Evolutionary conservation across 805 yeast species (phyloP).

Genomic region (Ogataea wickerhamii): DNA sequence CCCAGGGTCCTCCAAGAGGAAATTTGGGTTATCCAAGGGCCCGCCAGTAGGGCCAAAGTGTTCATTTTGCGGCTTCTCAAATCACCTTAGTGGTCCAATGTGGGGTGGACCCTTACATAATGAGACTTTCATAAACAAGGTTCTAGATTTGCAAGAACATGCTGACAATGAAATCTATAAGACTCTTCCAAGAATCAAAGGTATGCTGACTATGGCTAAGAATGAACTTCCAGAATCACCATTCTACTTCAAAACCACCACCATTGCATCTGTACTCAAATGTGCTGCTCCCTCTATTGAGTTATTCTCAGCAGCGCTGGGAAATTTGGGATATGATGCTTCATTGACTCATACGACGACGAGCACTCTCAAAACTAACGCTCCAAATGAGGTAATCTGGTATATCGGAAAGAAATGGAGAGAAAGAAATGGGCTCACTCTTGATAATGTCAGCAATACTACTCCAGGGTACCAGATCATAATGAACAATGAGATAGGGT

Average conservation of each 20-base stretch:
- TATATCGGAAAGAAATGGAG: conserved; percentile 66
- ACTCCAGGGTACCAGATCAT: conserved; percentile 59
- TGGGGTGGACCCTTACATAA: conserved; percentile 84
- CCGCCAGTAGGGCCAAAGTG: conserved; percentile 62
- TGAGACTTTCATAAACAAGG: conserved; percentile 57
- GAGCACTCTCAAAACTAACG: conserved; percentile 84
- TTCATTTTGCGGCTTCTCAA: conserved; percentile 61
- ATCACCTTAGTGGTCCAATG: conserved; percentile 94
- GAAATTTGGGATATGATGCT: conserved; percentile 77
- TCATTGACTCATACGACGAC: conserved; percentile 88
- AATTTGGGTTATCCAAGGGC: conserved; percentile 62
- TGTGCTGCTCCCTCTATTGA: conserved; percentile 81
- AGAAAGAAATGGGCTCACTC: conserved; percentile 38
- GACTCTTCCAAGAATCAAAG: conserved; percentile 80
- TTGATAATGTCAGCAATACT: conserved; percentile 42
- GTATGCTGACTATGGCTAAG: conserved; percentile 84
- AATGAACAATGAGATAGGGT: conserved; percentile 38
- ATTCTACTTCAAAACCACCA: conserved; percentile 81
- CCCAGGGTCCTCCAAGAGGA: conserved; percentile 29
- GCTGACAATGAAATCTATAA: conserved; percentile 60
- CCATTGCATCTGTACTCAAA: conserved; percentile 69
- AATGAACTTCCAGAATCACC: conserved; percentile 64
- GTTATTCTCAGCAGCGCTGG: conserved; percentile 70
- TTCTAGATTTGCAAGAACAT: conserved; percentile 49
- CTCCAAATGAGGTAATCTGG: conserved; percentile 81